These are phyloP conservation scores for Acanthamoeba healyi DNA, from an alignment of 208 protist species.

Conservation along the genomic window DNA sequence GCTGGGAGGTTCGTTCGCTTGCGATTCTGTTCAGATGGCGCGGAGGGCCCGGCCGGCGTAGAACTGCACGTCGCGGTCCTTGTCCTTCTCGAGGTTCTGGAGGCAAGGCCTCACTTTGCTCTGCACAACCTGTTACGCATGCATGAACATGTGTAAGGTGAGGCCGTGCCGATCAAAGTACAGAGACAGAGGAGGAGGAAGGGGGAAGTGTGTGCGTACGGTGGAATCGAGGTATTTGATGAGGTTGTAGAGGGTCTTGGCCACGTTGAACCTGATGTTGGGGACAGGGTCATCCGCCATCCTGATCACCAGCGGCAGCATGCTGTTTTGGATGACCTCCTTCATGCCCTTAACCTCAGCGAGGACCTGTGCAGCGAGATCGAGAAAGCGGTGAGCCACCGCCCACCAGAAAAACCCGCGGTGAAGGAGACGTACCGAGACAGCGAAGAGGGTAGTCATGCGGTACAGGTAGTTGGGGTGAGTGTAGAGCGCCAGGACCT, in stretches of 20 bases:
- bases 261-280: constrained; percentile 94
- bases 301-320: constrained; percentile 89
- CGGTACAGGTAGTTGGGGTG: constrained; percentile 93
- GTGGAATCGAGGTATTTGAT: constrained; percentile 79
- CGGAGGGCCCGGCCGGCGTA: constrained; percentile 87
- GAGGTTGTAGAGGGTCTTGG: constrained; percentile 89
- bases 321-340: constrained; percentile 78
- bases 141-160: no score
- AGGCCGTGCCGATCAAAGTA: no score
- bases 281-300: constrained; percentile 90
- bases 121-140: constrained; percentile 74
- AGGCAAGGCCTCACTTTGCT: constrained; percentile 87
- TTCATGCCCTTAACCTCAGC: constrained; percentile 73
- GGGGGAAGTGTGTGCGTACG: not conserved
- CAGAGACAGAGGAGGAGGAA: not conserved
- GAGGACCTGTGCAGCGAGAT: constrained; percentile 9
- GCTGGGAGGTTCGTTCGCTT: no score
- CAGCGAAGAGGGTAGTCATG: constrained; percentile 92
- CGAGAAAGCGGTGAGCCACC: not conserved
- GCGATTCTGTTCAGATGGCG: constrained; percentile 72
- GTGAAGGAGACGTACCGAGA: constrained; percentile 80
- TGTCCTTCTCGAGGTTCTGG: constrained; percentile 82
- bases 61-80: constrained; percentile 92
- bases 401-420: not conserved
- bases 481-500: constrained; percentile 86